phyloP scores from a whole-genome alignment of 1,284 basidiomycete species.

The Thelephora terrestris region DNA sequence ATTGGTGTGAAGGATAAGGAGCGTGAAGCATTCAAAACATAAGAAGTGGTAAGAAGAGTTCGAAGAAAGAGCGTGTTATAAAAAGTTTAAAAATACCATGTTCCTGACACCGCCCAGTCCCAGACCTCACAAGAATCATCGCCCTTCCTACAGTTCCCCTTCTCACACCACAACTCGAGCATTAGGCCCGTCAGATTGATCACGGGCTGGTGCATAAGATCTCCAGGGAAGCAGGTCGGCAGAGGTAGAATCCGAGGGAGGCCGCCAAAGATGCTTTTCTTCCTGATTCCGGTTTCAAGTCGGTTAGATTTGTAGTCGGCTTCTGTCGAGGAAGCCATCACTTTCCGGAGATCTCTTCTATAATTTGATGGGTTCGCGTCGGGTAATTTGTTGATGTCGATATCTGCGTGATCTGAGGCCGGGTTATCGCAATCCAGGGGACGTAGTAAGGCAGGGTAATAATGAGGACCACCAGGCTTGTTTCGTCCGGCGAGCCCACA shows the following conservation, averaged over 20 bases:
- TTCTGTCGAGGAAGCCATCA: slow-evolving; percentile 4
- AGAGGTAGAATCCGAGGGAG: slow-evolving; percentile 7
- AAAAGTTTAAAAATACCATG: too few species aligned
- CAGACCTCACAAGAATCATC: slow-evolving; percentile 17
- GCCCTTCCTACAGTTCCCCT: too few species aligned
- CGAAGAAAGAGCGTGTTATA: too few species aligned
- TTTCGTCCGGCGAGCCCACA: slow-evolving; percentile 23
- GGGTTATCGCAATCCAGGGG: slow-evolving; percentile 1
- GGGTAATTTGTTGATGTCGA: slow-evolving; percentile 10
- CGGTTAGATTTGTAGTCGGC: slow-evolving; percentile 7
- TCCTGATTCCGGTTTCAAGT: slow-evolving; percentile 14
- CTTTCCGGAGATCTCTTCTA: slow-evolving; percentile 2
- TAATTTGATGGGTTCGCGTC: too few species aligned
- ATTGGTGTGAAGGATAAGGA: too few species aligned
- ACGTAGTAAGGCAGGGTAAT: slow-evolving; percentile 15
- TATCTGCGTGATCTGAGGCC: slow-evolving; percentile 12
- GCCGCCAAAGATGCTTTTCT: slow-evolving; percentile 14
- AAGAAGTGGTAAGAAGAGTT: too few species aligned
- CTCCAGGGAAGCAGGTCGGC: too few species aligned
- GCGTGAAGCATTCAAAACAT: too few species aligned
- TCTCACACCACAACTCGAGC: slow-evolving; percentile 15
- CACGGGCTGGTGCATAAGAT: slow-evolving; percentile 23
- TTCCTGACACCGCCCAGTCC: slow-evolving; percentile 26
- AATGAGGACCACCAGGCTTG: too few species aligned
- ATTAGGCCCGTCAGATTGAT: slow-evolving; percentile 23